These are phyloP conservation scores for Russula sp. DNA, from an alignment of 768 basidiomycete species.

Conservation along the genomic window DNA sequence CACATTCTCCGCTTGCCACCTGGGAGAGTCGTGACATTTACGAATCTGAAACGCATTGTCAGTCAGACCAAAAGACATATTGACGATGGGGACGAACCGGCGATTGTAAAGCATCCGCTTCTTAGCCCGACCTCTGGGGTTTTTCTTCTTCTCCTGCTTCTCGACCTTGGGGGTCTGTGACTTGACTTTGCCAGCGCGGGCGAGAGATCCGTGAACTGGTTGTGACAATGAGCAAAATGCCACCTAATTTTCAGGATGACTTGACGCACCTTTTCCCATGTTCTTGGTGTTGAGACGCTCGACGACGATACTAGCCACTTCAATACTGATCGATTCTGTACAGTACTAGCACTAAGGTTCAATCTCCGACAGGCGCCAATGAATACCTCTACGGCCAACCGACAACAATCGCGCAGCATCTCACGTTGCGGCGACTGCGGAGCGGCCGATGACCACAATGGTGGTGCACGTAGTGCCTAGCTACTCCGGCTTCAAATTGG, in stretches of 20 bases:
- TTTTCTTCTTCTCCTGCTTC: constrained; percentile 99
- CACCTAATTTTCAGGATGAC: neutral
- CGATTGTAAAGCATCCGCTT: constrained; percentile 93
- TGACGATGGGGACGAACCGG: constrained; percentile 47
- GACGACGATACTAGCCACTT: neutral
- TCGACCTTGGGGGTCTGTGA: constrained; percentile 98
- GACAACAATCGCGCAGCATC: too few species aligned
- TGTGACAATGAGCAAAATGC: constrained; percentile 2
- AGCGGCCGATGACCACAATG: too few species aligned
- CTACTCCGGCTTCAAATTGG: too few species aligned
- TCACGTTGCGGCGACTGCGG: too few species aligned
- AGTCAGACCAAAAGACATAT: neutral
- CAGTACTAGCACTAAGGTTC: constrained; percentile 10
- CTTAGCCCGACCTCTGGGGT: constrained; percentile 95
- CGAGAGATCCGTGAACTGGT: constrained; percentile 96
- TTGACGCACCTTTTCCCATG: constrained; percentile 26
- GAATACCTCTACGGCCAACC: too few species aligned
- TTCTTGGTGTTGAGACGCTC: constrained; percentile 23
- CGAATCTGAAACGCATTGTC: constrained; percentile 51
- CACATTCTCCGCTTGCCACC: constrained; percentile 96
- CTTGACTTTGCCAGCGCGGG: constrained; percentile 99
- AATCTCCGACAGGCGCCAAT: neutral
- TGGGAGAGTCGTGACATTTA: constrained; percentile 86
- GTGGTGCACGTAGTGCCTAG: too few species aligned
- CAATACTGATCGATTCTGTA: constrained; percentile 11